Percentiles rank a stretch among this genome's conserved stretches.
phyloP scores from a whole-genome alignment of 2,329 filamentous ascomycete species.

The Botrytis aclada region DNA sequence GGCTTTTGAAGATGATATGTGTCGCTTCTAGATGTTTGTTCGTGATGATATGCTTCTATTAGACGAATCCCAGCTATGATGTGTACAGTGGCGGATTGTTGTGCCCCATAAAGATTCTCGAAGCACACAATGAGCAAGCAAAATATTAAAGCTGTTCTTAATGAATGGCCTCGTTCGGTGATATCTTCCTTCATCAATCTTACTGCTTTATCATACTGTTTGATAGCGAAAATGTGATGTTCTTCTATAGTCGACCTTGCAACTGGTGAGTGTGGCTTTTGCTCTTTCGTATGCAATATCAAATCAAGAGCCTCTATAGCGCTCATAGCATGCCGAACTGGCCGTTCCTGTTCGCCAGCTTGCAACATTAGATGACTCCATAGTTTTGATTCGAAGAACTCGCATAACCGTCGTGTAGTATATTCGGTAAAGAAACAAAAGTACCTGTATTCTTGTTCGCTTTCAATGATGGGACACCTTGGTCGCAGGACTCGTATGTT shows the following conservation, averaged over 20 bases:
- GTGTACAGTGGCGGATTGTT: background rate
- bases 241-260: background rate
- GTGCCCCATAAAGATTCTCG: background rate
- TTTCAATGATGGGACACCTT: background rate
- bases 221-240: background rate
- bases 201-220: background rate
- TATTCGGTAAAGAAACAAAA: background rate
- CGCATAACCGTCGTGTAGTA: background rate
- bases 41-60: background rate
- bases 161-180: background rate
- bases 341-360: background rate
- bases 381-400: background rate
- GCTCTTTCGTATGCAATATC: background rate
- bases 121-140: constrained; percentile 7
- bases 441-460: constrained; percentile 1
- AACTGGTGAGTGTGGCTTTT: background rate
- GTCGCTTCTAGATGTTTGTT: background rate
- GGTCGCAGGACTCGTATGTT: background rate
- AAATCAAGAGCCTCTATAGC: constrained; percentile 11
- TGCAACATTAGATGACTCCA: background rate
- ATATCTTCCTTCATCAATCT: background rate
- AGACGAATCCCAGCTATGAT: background rate
- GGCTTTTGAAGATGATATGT: background rate
- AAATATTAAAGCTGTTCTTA: background rate
- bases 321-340: constrained; percentile 1